Base-by-base conservation (phyloP, 2,329 filamentous ascomycete genomes). In the Apiospora kogelbergensis region DNA sequence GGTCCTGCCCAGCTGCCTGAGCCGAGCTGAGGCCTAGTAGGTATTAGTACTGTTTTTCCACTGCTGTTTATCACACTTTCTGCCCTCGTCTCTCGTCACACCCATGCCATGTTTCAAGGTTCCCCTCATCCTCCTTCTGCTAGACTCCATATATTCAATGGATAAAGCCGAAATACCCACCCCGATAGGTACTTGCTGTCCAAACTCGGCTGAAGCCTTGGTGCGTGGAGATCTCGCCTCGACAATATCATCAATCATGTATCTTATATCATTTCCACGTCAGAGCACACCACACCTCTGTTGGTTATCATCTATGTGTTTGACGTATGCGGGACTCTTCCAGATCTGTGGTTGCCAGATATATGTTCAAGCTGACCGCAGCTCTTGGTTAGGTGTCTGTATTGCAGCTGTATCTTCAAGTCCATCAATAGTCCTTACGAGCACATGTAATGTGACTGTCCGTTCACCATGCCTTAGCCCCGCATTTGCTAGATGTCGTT, bases 251-350 rank as follows among this genome's bases (percentile, higher is more conserved):
- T 33, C 26, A 60, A 33, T 60, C 48, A 41, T n/a, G 10, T 10
- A 33, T 60, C 71, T 74, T 72, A 53, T 26, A 48, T 48, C 64
- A 66, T 46, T 46, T 20, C 42, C 41, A 45, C 20, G 64, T 40
- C 64, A 44, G 42, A 66, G 11, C 64, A 66, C 64, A 66, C 42
- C 64, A 72, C 70, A 70, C 72, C 48, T 33, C 26, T n/a, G 6
- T 33, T 26, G 10, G 5, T 17, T 45, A 37, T 9, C 24, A 5
- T 53, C 22, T 33, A 57, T 30, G 15, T 13, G 15, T 2, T n/a
- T 37, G 40, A 2, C 6, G 17, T 37, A n/a, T 11, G 15, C 7
- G 17, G 26, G 13, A 5, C n/a, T 13, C 15, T n/a, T 37, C 7
- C 7, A 22, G 37, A 2, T 22, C 15, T 37, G 30, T 37, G 9